Evolutionary conservation across 345 rosid species (phyloP), one percentile per base, ranked within the genome.

Genomic region (Reutealis trisperma): DNA sequence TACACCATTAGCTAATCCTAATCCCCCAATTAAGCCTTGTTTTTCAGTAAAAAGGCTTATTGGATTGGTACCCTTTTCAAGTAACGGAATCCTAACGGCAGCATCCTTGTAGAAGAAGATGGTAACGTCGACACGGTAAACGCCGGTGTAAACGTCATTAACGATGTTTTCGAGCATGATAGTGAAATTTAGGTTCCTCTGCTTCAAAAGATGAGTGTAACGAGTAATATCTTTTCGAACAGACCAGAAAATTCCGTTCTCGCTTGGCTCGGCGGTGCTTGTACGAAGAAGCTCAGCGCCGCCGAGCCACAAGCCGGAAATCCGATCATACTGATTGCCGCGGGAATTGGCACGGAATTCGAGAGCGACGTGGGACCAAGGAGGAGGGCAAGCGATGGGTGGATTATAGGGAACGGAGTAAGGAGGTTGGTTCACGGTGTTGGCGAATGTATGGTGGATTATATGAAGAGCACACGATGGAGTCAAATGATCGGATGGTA

Each of bases 101-200:
- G 81, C 60, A n/a, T 71, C 73, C 52, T 83, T 80, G 85, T 93
- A 95, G 77, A 88, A 93, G 61, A 61, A 41, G 76, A 95, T 84
- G 19, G 86, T 87, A 67, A 85, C 94, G 32, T 88, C 81, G 67
- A 93, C 88, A 74, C 88, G 88, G 86, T 90, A 93, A 63, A 89
- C 81, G 67, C 94, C 98, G 30, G 94, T 93, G 88, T 82, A 90
- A 21, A 88, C 83, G 22, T 86, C 76, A 75, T 95, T 85, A 64
- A 95, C 91, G 30, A 90, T 76, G 80, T 95, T 95, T 79, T 93
- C 99, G n/a, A 95, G 91, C 98, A 91, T 92, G 91, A 95, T 84
- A 12, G 96, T 88, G 75, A 88, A 79, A 68, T 81, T 84, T 59
- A 89, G 74, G 76, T 86, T 55, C 7, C 82, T 42, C 74, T 77